These are phyloP conservation scores for Mortierella sp. DNA, from an alignment of 371 early-diverging fungal genomes.

Conservation along the genomic window DNA sequence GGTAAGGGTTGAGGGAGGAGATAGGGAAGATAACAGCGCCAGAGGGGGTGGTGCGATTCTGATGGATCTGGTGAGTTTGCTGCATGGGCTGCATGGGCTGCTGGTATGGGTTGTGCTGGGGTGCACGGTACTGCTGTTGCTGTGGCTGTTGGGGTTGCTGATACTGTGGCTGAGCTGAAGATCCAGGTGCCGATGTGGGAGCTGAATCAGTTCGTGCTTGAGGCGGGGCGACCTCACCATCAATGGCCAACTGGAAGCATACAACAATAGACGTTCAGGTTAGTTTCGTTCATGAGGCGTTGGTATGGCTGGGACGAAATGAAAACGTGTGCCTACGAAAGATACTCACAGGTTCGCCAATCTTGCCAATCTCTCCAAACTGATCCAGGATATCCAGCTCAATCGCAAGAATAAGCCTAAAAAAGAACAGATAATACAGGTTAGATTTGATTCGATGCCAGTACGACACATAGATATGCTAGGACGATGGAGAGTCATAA, in stretches of 20 bases:
- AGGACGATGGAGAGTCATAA: background rate
- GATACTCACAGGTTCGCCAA: slow-evolving; percentile 60
- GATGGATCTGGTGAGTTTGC: slow-evolving; percentile 63
- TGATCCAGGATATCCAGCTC: slow-evolving; percentile 60
- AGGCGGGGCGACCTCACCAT: slow-evolving; percentile 23
- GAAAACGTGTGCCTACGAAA: background rate
- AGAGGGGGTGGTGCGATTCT: slow-evolving; percentile 28
- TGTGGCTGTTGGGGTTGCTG: slow-evolving; percentile 25
- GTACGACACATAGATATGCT: slow-evolving; percentile 16
- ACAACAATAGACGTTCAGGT: background rate
- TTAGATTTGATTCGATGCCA: slow-evolving; percentile 14
- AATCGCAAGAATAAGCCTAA: slow-evolving; percentile 29
- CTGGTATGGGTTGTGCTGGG: slow-evolving; percentile 19
- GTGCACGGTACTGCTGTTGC: slow-evolving; percentile 11
- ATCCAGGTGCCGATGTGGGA: background rate
- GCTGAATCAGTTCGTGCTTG: slow-evolving; percentile 15
- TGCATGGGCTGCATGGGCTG: slow-evolving; percentile 58
- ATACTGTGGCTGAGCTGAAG: slow-evolving; percentile 14
- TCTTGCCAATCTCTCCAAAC: slow-evolving; percentile 52
- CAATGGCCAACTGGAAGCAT: slow-evolving; percentile 28
- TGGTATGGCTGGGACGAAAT: background rate
- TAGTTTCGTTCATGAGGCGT: background rate
- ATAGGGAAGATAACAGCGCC: slow-evolving; percentile 66
- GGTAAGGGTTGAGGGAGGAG: slow-evolving; percentile 80
- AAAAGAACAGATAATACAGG: background rate